A percentile compares a stretch with the other conserved stretches of the same genome.
Evolutionary conservation across 2,329 filamentous ascomycete species (phyloP).

Genomic region (Fusarium palustre): DNA sequence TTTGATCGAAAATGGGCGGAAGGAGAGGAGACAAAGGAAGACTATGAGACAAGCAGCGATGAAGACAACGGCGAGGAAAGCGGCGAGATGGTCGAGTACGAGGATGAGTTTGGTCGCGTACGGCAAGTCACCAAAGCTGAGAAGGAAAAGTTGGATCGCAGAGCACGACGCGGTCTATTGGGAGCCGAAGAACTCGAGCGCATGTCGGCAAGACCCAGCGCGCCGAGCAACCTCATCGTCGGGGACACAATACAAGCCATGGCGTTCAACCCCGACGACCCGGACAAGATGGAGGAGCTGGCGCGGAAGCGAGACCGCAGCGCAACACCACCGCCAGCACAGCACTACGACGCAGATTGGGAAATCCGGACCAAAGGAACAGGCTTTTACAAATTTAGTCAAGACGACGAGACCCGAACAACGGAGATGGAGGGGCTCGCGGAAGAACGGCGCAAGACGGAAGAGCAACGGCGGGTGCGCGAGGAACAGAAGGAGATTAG

Average conservation of each 20-base stretch:
- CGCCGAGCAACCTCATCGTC: slow-evolving; percentile 79
- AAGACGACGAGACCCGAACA: slow-evolving; percentile 73
- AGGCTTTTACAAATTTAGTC: slow-evolving; percentile 91
- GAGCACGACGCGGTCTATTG: slow-evolving; percentile 61
- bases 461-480: slow-evolving; percentile 67
- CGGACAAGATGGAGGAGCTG: slow-evolving; percentile 79
- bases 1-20: slow-evolving; percentile 98
- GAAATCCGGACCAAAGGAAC: slow-evolving; percentile 91
- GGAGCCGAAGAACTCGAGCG: slow-evolving; percentile 72
- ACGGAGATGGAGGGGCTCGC: slow-evolving; percentile 81
- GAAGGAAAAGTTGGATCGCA: slow-evolving; percentile 71
- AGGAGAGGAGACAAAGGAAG: slow-evolving; percentile 64
- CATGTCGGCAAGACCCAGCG: slow-evolving; percentile 74
- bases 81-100: slow-evolving; percentile 81
- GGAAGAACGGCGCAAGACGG: slow-evolving; percentile 75
- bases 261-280: slow-evolving; percentile 83
- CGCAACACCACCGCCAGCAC: slow-evolving; percentile 80
- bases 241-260: slow-evolving; percentile 86
- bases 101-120: slow-evolving; percentile 92
- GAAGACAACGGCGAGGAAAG: slow-evolving; percentile 57
- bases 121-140: slow-evolving; percentile 78
- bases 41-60: slow-evolving; percentile 64
- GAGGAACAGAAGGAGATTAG: slow-evolving; percentile 69
- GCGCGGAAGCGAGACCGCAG: slow-evolving; percentile 82
- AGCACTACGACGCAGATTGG: slow-evolving; percentile 85